These are phyloP conservation scores for Penicillium flavigenum DNA, from an alignment of 495 filamentous ascomycete genomes.

Conservation along the genomic window DNA sequence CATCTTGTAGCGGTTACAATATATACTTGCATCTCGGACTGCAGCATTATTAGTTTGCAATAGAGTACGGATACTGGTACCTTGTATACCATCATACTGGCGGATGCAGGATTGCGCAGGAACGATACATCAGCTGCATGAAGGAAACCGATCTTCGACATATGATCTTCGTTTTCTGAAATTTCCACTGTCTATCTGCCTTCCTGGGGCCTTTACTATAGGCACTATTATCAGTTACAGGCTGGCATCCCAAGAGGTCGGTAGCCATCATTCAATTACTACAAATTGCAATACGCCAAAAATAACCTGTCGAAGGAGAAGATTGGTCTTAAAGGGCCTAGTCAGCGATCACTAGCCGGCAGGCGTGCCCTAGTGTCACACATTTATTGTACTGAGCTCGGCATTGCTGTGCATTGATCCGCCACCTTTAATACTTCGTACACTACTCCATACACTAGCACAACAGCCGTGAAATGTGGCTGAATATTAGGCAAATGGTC, in stretches of 20 bases:
- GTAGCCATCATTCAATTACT: not conserved
- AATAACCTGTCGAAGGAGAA: slow-evolving; percentile 24
- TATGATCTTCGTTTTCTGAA: slow-evolving; percentile 2
- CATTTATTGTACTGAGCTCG: slow-evolving; percentile 22
- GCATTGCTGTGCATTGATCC: slow-evolving; percentile 10
- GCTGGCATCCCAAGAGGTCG: not conserved
- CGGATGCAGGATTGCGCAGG: slow-evolving; percentile 20
- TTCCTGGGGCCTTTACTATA: not conserved
- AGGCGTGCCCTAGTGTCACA: slow-evolving; percentile 28
- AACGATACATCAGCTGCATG: slow-evolving; percentile 29
- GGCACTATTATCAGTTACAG: not conserved
- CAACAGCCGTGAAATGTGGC: slow-evolving; percentile 20
- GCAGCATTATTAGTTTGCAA: slow-evolving; percentile 1
- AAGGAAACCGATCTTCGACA: slow-evolving; percentile 4
- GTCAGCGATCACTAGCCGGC: slow-evolving; percentile 23
- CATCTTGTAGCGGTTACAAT: slow-evolving; percentile 1
- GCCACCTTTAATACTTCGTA: slow-evolving; percentile 14
- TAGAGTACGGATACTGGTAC: slow-evolving; percentile 2
- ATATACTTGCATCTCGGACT: not conserved
- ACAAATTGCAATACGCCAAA: slow-evolving; percentile 12
- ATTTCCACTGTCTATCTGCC: not conserved
- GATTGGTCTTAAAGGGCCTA: slow-evolving; percentile 18
- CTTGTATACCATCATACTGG: slow-evolving; percentile 2
- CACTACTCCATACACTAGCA: slow-evolving; percentile 6
- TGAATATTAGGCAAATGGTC: slow-evolving; percentile 1